Evolutionary conservation across 2,329 filamentous ascomycete species (phyloP), one percentile per base, ranked within the genome.

Genomic region (Trichoderma hamatum): DNA sequence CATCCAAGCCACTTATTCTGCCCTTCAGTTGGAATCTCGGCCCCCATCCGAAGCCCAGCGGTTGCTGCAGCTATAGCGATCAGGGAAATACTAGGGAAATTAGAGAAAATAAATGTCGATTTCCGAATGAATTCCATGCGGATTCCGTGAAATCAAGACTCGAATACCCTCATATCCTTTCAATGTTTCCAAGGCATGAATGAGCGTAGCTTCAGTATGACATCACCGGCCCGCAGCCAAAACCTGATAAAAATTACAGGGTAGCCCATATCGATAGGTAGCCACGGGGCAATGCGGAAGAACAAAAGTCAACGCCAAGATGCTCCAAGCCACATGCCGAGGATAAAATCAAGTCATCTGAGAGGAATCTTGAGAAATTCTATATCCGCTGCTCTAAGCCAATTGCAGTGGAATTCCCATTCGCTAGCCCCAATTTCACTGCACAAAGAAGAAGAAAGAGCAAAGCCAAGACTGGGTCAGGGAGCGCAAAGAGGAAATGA

Each of bases 171-270:
- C 6, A 49, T 21, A 10, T 21, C 13, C 46, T 49, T 5, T 49
- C 39, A 62, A n/a, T 43, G 6, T 43, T 43, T 43, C 19, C 39
- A 7, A 51, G 59, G 28, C 28, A 46, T 11, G 51, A 30, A 10
- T 10, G 9, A 19, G 39, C 59, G 34, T 52, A 51, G 49, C 61
- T 51, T 64, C 61, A 64, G 61, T 21, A 64, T 64, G 61, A 64
- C 61, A 64, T 64, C 61, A 64, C 49, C 28, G n/a, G 46, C 9
- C 54, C 54, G n/a, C 54, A 9, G 14, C 24, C 51, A 26, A 26
- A 54, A 14, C 24, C 21, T 26, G 21, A 19, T 7, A 28, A 3
- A 26, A 16, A 52, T 13, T 56, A 32, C 28, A 56, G 54, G 54
- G 54, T 56, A 56, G 54, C 26, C 26, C 51, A 54, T 26, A 28